Percentiles rank a stretch among this genome's conserved stretches.
Evolutionary conservation across 257 asterid genomes (phyloP).

Genomic region (Eustoma russellianum): DNA sequence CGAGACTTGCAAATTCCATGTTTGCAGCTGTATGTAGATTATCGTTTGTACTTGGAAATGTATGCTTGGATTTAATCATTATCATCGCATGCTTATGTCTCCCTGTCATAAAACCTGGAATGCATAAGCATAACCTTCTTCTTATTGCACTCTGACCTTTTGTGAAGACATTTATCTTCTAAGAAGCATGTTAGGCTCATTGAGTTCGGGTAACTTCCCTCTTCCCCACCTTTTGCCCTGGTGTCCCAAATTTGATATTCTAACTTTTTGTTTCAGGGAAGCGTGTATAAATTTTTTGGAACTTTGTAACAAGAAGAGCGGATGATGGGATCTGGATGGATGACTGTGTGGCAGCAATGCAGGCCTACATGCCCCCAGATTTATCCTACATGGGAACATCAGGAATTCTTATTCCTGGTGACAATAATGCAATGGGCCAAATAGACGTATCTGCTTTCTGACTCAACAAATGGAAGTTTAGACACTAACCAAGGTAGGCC

Average conservation of each 20-base stretch:
- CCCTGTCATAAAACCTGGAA: neutral
- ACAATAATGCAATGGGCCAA: constrained; percentile 29
- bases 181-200: neutral
- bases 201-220: neutral
- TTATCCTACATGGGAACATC: constrained; percentile 47
- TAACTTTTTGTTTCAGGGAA: too few species aligned
- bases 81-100: neutral
- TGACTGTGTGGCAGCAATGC: constrained; percentile 81
- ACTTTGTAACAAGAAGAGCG: constrained; percentile 60
- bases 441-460: constrained; percentile 33
- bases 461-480: constrained; percentile 32
- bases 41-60: too few species aligned
- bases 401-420: constrained; percentile 39
- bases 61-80: neutral
- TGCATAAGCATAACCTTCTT: neutral
- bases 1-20: too few species aligned
- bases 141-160: neutral
- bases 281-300: constrained; percentile 61
- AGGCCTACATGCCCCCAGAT: constrained; percentile 35
- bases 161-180: neutral
- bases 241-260: constrained; percentile 9
- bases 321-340: constrained; percentile 69
- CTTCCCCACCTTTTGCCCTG: neutral
- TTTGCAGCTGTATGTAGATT: too few species aligned
- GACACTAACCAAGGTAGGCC: constrained; percentile 43